These are phyloP conservation scores for Heliocybe sulcata DNA, from an alignment of 1,284 basidiomycete genomes.

Conservation along the genomic window DNA sequence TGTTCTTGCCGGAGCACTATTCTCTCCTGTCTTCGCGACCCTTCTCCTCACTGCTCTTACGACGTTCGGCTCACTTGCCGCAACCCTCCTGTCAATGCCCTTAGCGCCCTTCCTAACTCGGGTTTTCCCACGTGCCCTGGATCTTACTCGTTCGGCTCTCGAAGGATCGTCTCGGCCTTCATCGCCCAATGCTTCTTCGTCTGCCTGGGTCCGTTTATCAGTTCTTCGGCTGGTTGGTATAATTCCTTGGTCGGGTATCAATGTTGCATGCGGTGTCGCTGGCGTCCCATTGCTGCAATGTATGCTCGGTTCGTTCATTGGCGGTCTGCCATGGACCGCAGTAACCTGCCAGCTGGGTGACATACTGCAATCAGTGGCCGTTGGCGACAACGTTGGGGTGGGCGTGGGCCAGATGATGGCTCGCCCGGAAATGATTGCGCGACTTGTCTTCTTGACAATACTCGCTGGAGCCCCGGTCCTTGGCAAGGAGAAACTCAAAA, in stretches of 20 bases:
- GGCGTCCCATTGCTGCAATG: slow-evolving; percentile 73
- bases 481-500: slow-evolving; percentile 54
- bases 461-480: slow-evolving; percentile 75
- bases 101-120: slow-evolving; percentile 76
- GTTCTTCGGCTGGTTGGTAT: slow-evolving; percentile 84
- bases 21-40: slow-evolving; percentile 76
- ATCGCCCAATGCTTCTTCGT: slow-evolving; percentile 35
- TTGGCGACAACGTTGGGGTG: slow-evolving; percentile 37
- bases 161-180: slow-evolving; percentile 38
- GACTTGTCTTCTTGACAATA: slow-evolving; percentile 66
- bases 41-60: slow-evolving; percentile 76
- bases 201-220: slow-evolving; percentile 79
- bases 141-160: slow-evolving; percentile 68
- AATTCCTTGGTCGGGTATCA: slow-evolving; percentile 92
- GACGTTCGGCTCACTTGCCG: slow-evolving; percentile 76
- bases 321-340: slow-evolving; percentile 74
- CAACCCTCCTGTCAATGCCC: slow-evolving; percentile 75
- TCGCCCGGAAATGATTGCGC: slow-evolving; percentile 65
- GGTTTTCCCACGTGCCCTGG: slow-evolving; percentile 76
- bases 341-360: slow-evolving; percentile 87
- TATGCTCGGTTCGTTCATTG: slow-evolving; percentile 76
- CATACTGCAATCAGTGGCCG: slow-evolving; percentile 72
- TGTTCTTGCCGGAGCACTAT: slow-evolving; percentile 81
- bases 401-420: slow-evolving; percentile 34
- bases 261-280: slow-evolving; percentile 88